These are phyloP conservation scores for Pezicula neosporulosa DNA, from an alignment of 2,329 filamentous ascomycete genomes.

Conservation along the genomic window DNA sequence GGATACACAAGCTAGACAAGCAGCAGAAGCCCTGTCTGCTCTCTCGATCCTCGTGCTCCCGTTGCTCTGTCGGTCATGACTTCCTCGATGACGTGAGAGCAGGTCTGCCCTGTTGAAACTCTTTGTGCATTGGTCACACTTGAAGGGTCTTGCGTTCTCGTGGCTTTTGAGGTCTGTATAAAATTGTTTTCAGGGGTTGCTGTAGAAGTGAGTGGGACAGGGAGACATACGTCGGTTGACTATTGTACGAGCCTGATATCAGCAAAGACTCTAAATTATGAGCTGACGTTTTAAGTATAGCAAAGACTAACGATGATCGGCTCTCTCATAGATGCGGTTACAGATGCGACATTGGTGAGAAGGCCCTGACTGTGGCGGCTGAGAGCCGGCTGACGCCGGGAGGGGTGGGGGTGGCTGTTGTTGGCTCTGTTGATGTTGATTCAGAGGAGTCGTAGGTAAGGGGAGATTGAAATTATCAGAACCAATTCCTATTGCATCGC, in stretches of 20 bases:
- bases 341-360: constrained; percentile 14
- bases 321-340: constrained; percentile 14
- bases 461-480: neutral
- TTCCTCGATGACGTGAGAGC: constrained; percentile 12
- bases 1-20: constrained; percentile 14
- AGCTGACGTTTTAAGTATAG: too few species aligned
- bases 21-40: constrained; percentile 11
- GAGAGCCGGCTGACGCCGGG: neutral
- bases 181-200: neutral
- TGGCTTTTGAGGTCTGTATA: constrained; percentile 14
- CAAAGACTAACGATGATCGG: constrained; percentile 9
- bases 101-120: constrained; percentile 18
- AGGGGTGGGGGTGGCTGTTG: neutral
- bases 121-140: constrained; percentile 15
- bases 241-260: neutral
- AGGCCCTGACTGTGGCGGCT: neutral
- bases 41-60: neutral
- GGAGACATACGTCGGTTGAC: neutral
- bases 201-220: neutral
- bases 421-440: neutral
- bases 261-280: too few species aligned
- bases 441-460: neutral
- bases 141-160: constrained; percentile 17
- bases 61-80: constrained; percentile 9
- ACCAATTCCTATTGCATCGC: constrained; percentile 1